Base-by-base conservation (phyloP, 2,329 filamentous ascomycete genomes). In the Claviceps arundinis region DNA sequence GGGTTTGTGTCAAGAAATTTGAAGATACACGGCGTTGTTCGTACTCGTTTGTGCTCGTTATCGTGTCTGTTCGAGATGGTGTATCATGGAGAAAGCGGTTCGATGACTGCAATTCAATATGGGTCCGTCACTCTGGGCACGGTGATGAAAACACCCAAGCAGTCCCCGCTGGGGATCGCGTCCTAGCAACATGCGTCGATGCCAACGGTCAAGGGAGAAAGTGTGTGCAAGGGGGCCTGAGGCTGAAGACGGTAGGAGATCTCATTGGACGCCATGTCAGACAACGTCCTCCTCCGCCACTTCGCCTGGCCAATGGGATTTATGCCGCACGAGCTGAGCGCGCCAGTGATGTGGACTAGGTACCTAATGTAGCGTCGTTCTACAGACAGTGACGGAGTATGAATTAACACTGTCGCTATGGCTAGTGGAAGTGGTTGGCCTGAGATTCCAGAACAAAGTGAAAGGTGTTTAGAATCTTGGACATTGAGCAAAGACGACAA, bases 201-300 rank as follows among this genome's bases (percentile, higher is more conserved):
- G 45, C 4, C 47, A 17, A 17, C 40, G 48, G 45, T 38, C 22
- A 40, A 37, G 26, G 17, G 26, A 46, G 24, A 30, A 7, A 48
- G 17, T 16, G n/a, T 16, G 46, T 30, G 54, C 52, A 45, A 8
- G 46, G 50, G 14, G 51, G 59, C 58, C 59, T 59, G 48, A 57
- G 59, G 59, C 56, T 40, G 14, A 22, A n/a, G 9, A 4, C 0
- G 5, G 0, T 11, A 13, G 2, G 3, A 17, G 3, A n/a, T 26
- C 6, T 52, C 19, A 57, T 58, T 58, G 56, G 56, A 48, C 51
- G 50, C 51, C 52, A 56, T 50, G 54, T 47, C 30, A n/a, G 11
- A 45, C 26, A 24, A 43, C 11, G 13, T 34, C 34, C n/a, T 37
- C 13, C 34, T 41, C 37, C 17, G 50, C 48, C 48, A 41, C 45